Evolutionary conservation across 192 early-diverging fungal species (phyloP).

Genomic region (Hyaloraphidium curvatum): DNA sequence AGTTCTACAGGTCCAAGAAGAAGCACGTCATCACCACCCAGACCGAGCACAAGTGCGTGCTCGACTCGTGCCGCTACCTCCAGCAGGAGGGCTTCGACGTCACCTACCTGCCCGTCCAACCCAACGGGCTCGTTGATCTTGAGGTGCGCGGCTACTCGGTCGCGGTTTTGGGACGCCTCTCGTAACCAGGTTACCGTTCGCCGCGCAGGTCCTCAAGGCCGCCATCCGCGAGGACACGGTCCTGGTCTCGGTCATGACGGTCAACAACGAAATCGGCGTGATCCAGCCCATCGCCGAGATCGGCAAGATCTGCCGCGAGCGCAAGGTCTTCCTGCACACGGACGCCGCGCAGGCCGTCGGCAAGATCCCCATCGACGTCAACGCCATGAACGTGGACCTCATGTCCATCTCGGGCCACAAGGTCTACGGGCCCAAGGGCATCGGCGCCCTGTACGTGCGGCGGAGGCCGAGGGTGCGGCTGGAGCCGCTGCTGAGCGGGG

Average conservation of each 20-base stretch:
- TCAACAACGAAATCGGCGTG: constrained; percentile 98
- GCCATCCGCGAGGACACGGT: constrained; percentile 79
- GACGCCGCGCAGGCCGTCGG: constrained; percentile 93
- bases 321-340: constrained; percentile 77
- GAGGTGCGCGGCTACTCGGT: constrained; percentile 15
- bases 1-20: constrained; percentile 85
- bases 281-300: constrained; percentile 83
- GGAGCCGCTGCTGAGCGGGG: constrained; percentile 75
- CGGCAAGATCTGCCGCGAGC: constrained; percentile 63
- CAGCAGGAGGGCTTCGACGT: constrained; percentile 91
- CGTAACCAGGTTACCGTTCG: neutral
- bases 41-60: constrained; percentile 96
- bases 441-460: constrained; percentile 84
- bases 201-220: constrained; percentile 33
- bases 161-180: neutral
- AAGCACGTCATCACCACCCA: constrained; percentile 93
- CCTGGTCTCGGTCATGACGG: constrained; percentile 86
- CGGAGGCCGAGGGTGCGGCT: constrained; percentile 82
- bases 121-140: constrained; percentile 68
- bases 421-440: constrained; percentile 92
- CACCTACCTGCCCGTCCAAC: constrained; percentile 74
- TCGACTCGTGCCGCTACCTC: constrained; percentile 89
- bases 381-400: constrained; percentile 79
- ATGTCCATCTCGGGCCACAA: constrained; percentile 96
- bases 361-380: constrained; percentile 85